Percentiles rank a stretch among this genome's conserved stretches.
Evolutionary conservation across 140 eudicot genomes (phyloP).

Genomic region (Bidens hawaiensis): DNA sequence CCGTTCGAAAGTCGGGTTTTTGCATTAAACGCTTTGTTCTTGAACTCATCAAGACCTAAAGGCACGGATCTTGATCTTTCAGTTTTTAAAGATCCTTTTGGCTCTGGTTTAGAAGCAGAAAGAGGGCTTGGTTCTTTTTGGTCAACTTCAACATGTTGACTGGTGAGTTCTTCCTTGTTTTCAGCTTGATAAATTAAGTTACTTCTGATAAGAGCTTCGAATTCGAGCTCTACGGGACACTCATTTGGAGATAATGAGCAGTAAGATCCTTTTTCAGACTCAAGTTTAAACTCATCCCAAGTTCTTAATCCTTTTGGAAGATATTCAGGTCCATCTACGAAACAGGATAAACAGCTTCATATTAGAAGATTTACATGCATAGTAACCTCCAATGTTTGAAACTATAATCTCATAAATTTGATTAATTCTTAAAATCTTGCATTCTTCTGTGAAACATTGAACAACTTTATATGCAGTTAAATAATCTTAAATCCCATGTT

Average conservation of each 20-base stretch:
- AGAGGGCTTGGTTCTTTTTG: conserved; percentile 19
- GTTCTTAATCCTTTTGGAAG: conserved; percentile 37
- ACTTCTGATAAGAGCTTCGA: conserved; percentile 24
- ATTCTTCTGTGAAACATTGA: neutral
- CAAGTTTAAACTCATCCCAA: conserved; percentile 43
- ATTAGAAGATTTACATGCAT: conserved; percentile 15
- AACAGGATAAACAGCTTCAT: conserved; percentile 8
- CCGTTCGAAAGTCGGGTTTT: conserved; percentile 42
- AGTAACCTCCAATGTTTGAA: neutral
- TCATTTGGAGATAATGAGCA: conserved; percentile 21
- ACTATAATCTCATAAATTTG: neutral
- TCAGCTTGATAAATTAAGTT: conserved; percentile 17
- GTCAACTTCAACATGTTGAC: conserved; percentile 27
- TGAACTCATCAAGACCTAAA: conserved; percentile 80
- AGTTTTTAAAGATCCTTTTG: conserved; percentile 39
- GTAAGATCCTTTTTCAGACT: conserved; percentile 16
- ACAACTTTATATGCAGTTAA: conserved; percentile 3
- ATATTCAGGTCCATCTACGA: conserved; percentile 55
- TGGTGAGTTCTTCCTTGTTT: conserved; percentile 17
- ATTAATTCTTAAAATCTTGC: conserved; percentile 2
- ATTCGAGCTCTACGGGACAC: conserved; percentile 22
- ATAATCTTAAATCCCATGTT: neutral
- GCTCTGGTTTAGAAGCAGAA: conserved; percentile 21
- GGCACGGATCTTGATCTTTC: conserved; percentile 50
- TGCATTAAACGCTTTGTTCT: conserved; percentile 63